phyloP scores from a whole-genome alignment of 495 filamentous ascomycete genomes.

The Penicillium verhagenii region DNA sequence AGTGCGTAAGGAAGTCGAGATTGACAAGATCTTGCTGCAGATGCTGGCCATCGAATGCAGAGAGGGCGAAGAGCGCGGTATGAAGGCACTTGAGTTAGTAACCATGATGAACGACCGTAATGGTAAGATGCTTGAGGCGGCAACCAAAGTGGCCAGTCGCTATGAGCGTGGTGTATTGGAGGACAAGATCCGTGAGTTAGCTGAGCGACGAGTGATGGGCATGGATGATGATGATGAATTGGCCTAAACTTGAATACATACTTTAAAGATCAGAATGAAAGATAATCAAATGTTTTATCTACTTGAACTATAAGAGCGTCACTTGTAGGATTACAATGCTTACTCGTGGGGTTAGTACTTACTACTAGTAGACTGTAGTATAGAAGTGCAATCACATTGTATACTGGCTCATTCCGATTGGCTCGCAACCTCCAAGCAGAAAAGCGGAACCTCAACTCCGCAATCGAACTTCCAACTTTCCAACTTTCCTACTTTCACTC shows the following conservation, averaged over 20 bases:
- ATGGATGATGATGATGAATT: slow-evolving; percentile 54
- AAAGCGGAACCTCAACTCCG: slow-evolving; percentile 4
- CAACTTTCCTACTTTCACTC: slow-evolving; percentile 4
- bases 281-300: too few species aligned
- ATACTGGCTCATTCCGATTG: slow-evolving; percentile 23
- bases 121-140: slow-evolving; percentile 83
- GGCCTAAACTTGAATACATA: slow-evolving; percentile 32
- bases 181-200: slow-evolving; percentile 83
- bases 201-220: slow-evolving; percentile 60
- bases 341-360: too few species aligned
- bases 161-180: slow-evolving; percentile 73
- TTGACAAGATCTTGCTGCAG: slow-evolving; percentile 87
- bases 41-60: slow-evolving; percentile 87
- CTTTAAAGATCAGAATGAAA: too few species aligned
- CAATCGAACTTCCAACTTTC: slow-evolving; percentile 6
- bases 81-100: slow-evolving; percentile 89
- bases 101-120: slow-evolving; percentile 71
- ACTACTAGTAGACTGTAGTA: too few species aligned
- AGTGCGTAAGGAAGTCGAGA: slow-evolving; percentile 67
- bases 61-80: slow-evolving; percentile 86
- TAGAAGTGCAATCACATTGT: slow-evolving; percentile 8
- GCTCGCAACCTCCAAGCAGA: slow-evolving; percentile 10
- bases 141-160: slow-evolving; percentile 76
- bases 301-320: background rate
- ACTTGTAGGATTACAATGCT: too few species aligned